Evolutionary conservation across 2,329 filamentous ascomycete species (phyloP).

Genomic region (Sporothrix protearum): DNA sequence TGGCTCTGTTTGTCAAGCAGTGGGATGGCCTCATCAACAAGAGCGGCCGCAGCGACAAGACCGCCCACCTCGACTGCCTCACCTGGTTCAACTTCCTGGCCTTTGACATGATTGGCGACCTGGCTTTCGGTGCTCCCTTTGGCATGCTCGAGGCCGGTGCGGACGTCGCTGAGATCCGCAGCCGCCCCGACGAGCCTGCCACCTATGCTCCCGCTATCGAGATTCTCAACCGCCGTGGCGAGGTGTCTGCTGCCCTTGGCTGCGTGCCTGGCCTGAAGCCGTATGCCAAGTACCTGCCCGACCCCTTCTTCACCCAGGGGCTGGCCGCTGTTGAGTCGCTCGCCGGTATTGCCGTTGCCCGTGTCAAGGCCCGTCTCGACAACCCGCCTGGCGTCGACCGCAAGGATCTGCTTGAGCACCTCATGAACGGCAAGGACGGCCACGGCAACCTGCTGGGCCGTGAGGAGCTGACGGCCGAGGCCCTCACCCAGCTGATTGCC

Average conservation of each 20-base stretch:
- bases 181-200: constrained; percentile 56
- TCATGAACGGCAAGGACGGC: constrained; percentile 84
- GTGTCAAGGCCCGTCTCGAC: constrained; percentile 70
- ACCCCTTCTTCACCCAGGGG: constrained; percentile 75
- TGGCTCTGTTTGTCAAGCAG: constrained; percentile 67
- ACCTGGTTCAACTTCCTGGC: constrained; percentile 73
- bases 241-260: constrained; percentile 78
- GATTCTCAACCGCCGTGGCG: constrained; percentile 81
- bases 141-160: constrained; percentile 76
- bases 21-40: constrained; percentile 62
- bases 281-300: constrained; percentile 74
- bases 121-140: constrained; percentile 73
- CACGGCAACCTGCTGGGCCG: constrained; percentile 67
- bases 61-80: constrained; percentile 66
- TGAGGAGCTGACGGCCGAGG: constrained; percentile 82
- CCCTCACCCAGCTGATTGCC: constrained; percentile 81
- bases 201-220: constrained; percentile 76
- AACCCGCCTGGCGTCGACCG: constrained; percentile 63
- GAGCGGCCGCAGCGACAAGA: constrained; percentile 47
- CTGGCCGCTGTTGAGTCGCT: constrained; percentile 72
- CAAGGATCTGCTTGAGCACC: constrained; percentile 73
- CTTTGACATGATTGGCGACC: constrained; percentile 51
- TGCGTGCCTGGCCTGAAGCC: constrained; percentile 71
- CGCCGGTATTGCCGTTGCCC: constrained; percentile 81
- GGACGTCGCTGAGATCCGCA: constrained; percentile 71